Evolutionary conservation across 371 early-diverging fungal species (phyloP).

Genomic region (Haplosporangium sp.): DNA sequence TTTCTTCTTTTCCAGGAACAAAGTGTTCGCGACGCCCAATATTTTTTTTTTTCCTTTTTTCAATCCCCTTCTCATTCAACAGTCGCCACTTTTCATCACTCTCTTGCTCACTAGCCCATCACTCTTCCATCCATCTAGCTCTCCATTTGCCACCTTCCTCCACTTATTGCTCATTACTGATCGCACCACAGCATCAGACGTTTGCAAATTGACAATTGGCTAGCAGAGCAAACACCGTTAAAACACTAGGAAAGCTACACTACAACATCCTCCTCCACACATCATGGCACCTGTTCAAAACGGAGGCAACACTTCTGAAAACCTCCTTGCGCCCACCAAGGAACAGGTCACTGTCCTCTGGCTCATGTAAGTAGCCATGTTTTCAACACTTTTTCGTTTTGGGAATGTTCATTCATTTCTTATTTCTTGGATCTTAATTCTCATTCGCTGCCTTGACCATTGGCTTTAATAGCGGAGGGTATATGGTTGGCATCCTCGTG

Average conservation of each 20-base stretch:
- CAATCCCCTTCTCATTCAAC: neutral
- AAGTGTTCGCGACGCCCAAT: constrained; percentile 2
- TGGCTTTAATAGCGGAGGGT: constrained; percentile 69
- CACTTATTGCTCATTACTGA: no score
- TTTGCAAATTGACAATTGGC: no score
- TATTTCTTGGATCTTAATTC: no score
- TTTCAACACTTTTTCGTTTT: no score
- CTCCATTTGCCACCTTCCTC: neutral
- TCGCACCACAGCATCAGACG: no score
- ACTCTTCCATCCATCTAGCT: neutral
- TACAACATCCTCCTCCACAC: neutral
- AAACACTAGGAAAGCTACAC: neutral
- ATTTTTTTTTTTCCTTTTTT: neutral
- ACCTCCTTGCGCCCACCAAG: constrained; percentile 68
- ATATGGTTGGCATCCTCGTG: constrained; percentile 75
- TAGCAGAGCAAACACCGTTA: neutral
- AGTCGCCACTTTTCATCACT: neutral
- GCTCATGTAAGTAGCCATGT: constrained; percentile 68
- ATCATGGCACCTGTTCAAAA: constrained; percentile 36
- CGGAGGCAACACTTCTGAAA: constrained; percentile 7
- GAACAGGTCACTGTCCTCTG: constrained; percentile 75
- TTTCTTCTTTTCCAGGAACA: constrained; percentile 10
- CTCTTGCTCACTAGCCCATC: neutral
- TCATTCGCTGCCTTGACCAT: no score
- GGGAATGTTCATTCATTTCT: no score